phyloP scores from a whole-genome alignment of 2,329 filamentous ascomycete species.

The Diaporthe amygdali region DNA sequence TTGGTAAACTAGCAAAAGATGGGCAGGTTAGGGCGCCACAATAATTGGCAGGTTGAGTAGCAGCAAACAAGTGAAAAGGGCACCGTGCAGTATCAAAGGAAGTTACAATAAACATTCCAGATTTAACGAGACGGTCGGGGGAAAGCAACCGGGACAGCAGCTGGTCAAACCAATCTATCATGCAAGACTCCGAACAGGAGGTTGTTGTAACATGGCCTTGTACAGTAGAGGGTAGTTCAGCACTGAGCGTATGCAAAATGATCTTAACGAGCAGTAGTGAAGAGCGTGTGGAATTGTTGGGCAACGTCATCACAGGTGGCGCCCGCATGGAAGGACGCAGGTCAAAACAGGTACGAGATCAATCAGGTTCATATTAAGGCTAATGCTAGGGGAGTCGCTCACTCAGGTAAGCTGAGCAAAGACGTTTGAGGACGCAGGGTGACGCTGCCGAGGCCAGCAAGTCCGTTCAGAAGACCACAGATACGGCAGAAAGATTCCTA shows the following conservation, averaged over 20 bases:
- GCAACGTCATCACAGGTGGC: not conserved
- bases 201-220: not conserved
- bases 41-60: not conserved
- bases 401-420: not conserved
- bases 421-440: too few species aligned
- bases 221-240: not conserved
- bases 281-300: too few species aligned
- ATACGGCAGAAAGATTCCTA: not conserved
- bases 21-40: not conserved
- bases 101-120: not conserved
- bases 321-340: not conserved
- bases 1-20: conserved; percentile 63
- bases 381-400: not conserved
- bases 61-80: too few species aligned
- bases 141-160: too few species aligned
- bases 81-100: not conserved
- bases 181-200: not conserved
- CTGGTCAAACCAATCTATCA: not conserved
- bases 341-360: too few species aligned
- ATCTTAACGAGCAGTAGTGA: not conserved
- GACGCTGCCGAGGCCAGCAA: not conserved
- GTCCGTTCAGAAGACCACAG: not conserved
- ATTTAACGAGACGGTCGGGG: not conserved
- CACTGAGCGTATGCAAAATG: not conserved
- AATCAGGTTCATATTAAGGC: not conserved